Percentiles rank a stretch among this genome's conserved stretches.
phyloP scores from a whole-genome alignment of 2,329 filamentous ascomycete genomes.

The Plenodomus biglobosus region DNA sequence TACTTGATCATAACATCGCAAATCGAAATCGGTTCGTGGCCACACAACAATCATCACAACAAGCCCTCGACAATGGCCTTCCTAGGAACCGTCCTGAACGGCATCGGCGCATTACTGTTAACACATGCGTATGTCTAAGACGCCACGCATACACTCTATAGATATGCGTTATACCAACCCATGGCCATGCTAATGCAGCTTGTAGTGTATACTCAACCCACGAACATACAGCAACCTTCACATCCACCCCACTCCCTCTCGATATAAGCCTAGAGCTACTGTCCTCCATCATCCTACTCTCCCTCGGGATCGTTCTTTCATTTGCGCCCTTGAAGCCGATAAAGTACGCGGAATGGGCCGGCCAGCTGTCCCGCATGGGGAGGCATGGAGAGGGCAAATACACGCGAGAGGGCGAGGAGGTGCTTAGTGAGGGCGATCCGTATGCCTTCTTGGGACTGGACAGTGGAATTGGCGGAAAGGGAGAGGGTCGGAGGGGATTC shows the following conservation, averaged over 20 bases:
- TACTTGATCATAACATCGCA: background rate
- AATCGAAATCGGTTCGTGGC: background rate
- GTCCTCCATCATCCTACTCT: constrained; percentile 76
- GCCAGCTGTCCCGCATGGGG: constrained; percentile 79
- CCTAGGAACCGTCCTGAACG: constrained; percentile 69
- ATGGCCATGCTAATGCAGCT: constrained; percentile 19
- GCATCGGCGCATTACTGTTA: constrained; percentile 75
- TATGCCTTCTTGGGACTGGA: constrained; percentile 63
- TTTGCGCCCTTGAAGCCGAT: constrained; percentile 82
- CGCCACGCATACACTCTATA: constrained; percentile 4
- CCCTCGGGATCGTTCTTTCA: constrained; percentile 76
- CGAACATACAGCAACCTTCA: constrained; percentile 78
- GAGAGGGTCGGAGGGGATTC: constrained; percentile 79
- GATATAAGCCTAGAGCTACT: constrained; percentile 90
- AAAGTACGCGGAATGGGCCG: constrained; percentile 78
- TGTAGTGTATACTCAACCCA: constrained; percentile 91
- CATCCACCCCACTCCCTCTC: constrained; percentile 62
- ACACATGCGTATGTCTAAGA: constrained; percentile 77
- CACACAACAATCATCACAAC: background rate
- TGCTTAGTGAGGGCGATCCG: constrained; percentile 69
- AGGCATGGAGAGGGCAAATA: constrained; percentile 58
- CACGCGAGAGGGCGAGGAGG: constrained; percentile 67
- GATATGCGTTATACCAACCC: background rate
- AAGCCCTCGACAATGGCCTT: constrained; percentile 61
- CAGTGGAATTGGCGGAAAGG: constrained; percentile 57